These are phyloP conservation scores for Cyclanthera cordifolia DNA, from an alignment of 306 rosid species.

Conservation along the genomic window DNA sequence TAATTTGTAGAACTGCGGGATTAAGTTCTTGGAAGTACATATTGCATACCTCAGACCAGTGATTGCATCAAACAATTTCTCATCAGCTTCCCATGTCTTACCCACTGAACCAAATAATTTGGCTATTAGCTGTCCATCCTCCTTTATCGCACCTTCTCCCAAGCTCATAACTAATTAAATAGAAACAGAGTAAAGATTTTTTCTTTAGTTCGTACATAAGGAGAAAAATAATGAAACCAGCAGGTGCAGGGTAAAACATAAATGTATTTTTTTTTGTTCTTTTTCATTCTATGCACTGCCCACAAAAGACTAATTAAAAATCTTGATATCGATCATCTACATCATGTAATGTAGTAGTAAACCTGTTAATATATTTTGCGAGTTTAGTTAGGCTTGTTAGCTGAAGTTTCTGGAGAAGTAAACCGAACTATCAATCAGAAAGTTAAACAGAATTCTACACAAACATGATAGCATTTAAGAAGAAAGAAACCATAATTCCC, in stretches of 20 bases:
- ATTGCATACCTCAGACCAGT: slow-evolving; percentile 74
- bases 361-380: not conserved
- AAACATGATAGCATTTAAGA: not conserved
- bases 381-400: not conserved
- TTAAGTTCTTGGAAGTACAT: not conserved
- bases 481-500: not conserved
- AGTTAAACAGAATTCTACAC: not conserved
- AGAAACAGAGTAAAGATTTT: slow-evolving; percentile 14
- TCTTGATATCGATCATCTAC: not conserved
- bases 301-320: not conserved
- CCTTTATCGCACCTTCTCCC: slow-evolving; percentile 73
- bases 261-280: not conserved
- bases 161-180: slow-evolving; percentile 60
- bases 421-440: not conserved
- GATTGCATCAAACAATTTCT: slow-evolving; percentile 75
- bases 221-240: not conserved
- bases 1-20: not conserved
- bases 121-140: slow-evolving; percentile 56
- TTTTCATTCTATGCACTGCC: not conserved
- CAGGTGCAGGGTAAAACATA: not conserved
- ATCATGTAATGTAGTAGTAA: not conserved
- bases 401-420: not conserved
- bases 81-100: slow-evolving; percentile 78
- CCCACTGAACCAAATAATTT: slow-evolving; percentile 83
- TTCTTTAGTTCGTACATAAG: not conserved